phyloP scores from a whole-genome alignment of 2,329 filamentous ascomycete genomes.

The Microdochium paspali region DNA sequence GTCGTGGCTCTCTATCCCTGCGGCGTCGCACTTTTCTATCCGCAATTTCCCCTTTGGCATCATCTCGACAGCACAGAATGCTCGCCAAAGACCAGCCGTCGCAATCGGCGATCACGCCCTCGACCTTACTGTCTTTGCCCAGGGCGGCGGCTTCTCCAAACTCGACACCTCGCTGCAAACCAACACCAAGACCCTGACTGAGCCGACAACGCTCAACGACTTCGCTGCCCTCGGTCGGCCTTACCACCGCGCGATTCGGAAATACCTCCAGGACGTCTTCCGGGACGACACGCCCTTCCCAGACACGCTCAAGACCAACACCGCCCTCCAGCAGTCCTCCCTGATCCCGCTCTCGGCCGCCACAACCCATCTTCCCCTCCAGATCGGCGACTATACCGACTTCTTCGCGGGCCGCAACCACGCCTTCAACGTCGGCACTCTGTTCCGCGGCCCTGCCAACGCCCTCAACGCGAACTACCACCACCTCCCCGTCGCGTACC shows the following conservation, averaged over 20 bases:
- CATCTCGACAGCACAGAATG: conserved; percentile 20
- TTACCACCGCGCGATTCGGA: conserved; percentile 60
- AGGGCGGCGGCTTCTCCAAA: conserved; percentile 5
- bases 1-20: not conserved
- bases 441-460: conserved; percentile 66
- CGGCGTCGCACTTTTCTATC: conserved; percentile 25
- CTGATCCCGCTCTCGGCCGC: conserved; percentile 31
- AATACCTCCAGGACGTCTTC: conserved; percentile 54
- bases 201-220: conserved; percentile 56
- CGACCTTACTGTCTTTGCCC: conserved; percentile 30
- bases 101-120: conserved; percentile 33
- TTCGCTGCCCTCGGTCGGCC: conserved; percentile 64
- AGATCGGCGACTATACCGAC: conserved; percentile 76
- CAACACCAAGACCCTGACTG: conserved; percentile 9
- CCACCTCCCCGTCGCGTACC: conserved; percentile 70
- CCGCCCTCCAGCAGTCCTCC: conserved; percentile 16
- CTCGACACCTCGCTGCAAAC: not conserved
- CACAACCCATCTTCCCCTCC: conserved; percentile 63
- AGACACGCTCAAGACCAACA: conserved; percentile 24
- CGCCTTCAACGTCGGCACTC: conserved; percentile 58
- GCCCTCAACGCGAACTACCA: conserved; percentile 75
- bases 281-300: conserved; percentile 39
- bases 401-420: conserved; percentile 77
- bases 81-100: conserved; percentile 29
- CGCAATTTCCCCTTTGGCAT: conserved; percentile 36